Evolutionary conservation across 257 asterid genomes (phyloP).

Genomic region (Solanum corneliomulleri): DNA sequence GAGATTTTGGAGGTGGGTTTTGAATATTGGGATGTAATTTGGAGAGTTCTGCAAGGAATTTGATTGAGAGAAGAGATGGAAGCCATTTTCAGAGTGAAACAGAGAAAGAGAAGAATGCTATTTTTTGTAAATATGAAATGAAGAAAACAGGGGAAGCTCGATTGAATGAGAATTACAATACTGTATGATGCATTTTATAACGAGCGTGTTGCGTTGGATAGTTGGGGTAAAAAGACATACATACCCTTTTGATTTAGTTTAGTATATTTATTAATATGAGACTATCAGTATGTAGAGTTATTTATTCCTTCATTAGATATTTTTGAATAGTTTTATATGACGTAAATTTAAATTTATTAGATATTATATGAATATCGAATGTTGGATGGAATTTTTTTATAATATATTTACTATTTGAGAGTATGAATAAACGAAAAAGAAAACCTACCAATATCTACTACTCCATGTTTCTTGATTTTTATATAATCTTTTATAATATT

Average conservation of each 20-base stretch:
- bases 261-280: neutral
- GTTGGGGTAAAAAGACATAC: neutral
- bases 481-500: too few species aligned
- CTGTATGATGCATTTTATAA: neutral
- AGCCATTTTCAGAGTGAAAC: constrained; percentile 28
- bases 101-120: neutral
- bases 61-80: constrained; percentile 35
- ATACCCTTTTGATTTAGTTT: neutral
- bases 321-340: accelerated
- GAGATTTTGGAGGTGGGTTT: constrained; percentile 1
- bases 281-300: neutral
- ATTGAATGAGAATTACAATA: neutral
- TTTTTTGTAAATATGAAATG: neutral
- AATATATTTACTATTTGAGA: neutral
- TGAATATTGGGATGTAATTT: neutral
- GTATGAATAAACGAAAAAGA: neutral
- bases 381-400: too few species aligned
- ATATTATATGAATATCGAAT: too few species aligned
- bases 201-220: neutral
- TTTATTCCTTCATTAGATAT: too few species aligned
- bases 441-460: neutral
- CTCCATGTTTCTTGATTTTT: too few species aligned
- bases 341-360: too few species aligned
- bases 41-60: constrained; percentile 10
- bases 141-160: neutral